phyloP scores from a whole-genome alignment of 805 yeast genomes.

The Nematodospora valgi region DNA sequence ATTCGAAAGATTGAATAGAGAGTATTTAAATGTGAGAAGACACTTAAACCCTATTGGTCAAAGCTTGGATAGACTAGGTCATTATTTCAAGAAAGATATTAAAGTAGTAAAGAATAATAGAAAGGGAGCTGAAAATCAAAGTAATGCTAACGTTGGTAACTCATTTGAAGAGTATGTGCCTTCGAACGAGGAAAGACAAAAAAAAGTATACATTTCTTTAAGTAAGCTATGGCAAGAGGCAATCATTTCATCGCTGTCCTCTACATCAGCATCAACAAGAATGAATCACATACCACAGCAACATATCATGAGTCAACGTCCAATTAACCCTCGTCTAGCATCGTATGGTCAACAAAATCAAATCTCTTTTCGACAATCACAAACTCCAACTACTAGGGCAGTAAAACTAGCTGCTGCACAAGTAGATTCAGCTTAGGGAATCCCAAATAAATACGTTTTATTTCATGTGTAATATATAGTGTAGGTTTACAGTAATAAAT shows the following conservation, averaged over 20 bases:
- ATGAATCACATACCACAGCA: slow-evolving; percentile 6
- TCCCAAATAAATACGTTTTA: not conserved
- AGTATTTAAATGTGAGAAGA: slow-evolving; percentile 65
- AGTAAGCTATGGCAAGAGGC: slow-evolving; percentile 42
- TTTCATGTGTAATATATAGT: no score
- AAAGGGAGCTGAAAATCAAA: slow-evolving; percentile 9
- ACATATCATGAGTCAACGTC: slow-evolving; percentile 10
- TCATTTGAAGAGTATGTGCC: slow-evolving; percentile 34
- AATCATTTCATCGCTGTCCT: slow-evolving; percentile 18
- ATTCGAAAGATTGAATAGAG: slow-evolving; percentile 73
- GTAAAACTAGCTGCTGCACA: slow-evolving; percentile 24
- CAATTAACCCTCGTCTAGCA: slow-evolving; percentile 4
- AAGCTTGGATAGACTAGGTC: slow-evolving; percentile 51
- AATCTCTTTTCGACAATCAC: not conserved
- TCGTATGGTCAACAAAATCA: slow-evolving; percentile 5
- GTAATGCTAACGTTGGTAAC: slow-evolving; percentile 10
- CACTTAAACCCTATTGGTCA: slow-evolving; percentile 68
- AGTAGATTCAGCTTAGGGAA: not conserved
- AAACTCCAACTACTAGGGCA: slow-evolving; percentile 32
- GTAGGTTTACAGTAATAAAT: no score
- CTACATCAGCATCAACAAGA: slow-evolving; percentile 5
- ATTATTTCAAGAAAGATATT: slow-evolving; percentile 18
- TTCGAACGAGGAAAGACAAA: slow-evolving; percentile 27
- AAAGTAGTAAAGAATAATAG: slow-evolving; percentile 21
- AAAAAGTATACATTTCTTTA: slow-evolving; percentile 22